Percentiles rank a stretch among this genome's conserved stretches.
Evolutionary conservation across 2,329 filamentous ascomycete species (phyloP).

Genomic region (Stagonosporopsis rhizophila): DNA sequence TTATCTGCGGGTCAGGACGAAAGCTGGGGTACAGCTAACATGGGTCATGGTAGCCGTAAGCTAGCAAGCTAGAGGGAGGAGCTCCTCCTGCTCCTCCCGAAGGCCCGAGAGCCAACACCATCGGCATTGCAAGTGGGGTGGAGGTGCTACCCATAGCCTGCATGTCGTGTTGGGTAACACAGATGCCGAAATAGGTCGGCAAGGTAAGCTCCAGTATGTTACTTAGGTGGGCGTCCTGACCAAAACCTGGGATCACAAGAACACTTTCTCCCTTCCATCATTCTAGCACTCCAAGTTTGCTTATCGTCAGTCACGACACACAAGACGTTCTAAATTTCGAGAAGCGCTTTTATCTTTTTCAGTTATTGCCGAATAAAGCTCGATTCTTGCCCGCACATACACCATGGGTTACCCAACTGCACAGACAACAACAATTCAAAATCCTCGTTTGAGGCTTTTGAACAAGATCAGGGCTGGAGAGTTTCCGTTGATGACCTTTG

Average conservation of each 20-base stretch:
- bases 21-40: conserved; percentile 20
- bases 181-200: background rate
- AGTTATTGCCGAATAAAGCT: background rate
- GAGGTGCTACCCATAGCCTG: conserved; percentile 15
- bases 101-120: conserved; percentile 6
- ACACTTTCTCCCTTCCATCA: background rate
- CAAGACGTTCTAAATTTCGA: background rate
- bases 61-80: conserved; percentile 5
- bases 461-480: conserved; percentile 52
- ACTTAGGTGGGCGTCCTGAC: conserved; percentile 1
- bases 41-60: conserved; percentile 1
- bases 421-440: conserved; percentile 35
- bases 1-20: conserved; percentile 8
- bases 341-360: too few relatives aligned
- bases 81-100: conserved; percentile 15
- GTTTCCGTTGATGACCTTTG: conserved; percentile 58
- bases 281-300: background rate
- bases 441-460: conserved; percentile 54
- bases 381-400: background rate
- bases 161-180: background rate
- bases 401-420: conserved; percentile 23
- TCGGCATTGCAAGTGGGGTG: background rate
- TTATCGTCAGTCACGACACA: background rate
- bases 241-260: background rate
- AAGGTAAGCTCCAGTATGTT: background rate